phyloP scores from a whole-genome alignment of 352 stramenopile genomes.

The Vaucheria bursata region DNA sequence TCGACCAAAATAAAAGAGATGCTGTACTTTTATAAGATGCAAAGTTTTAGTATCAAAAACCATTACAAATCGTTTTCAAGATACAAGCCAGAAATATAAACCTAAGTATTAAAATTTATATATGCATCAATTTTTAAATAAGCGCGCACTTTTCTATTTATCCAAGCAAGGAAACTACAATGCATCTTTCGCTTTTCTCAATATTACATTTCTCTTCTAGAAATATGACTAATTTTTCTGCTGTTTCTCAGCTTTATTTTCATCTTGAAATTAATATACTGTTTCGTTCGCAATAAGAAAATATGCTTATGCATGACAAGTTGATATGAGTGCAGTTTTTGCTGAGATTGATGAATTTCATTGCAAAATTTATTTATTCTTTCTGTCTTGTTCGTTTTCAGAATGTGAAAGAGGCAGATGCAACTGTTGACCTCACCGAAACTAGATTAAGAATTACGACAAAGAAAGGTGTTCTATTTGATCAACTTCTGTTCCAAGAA shows the following conservation, averaged over 20 bases:
- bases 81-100: background rate
- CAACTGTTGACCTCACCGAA: conserved; percentile 16
- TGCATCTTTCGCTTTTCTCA: too few species aligned
- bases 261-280: background rate
- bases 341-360: background rate
- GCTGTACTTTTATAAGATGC: background rate
- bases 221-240: background rate
- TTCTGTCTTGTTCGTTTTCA: background rate
- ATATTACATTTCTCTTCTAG: background rate
- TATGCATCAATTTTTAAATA: too few species aligned
- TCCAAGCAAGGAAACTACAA: too few species aligned
- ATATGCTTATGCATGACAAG: background rate
- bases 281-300: background rate
- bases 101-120: background rate
- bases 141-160: too few species aligned
- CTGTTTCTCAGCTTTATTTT: background rate
- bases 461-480: conserved; percentile 34
- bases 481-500: conserved; percentile 38
- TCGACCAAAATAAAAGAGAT: background rate
- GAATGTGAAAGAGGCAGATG: conserved; percentile 26
- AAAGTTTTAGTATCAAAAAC: background rate
- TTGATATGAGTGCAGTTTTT: background rate
- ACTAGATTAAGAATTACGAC: conserved; percentile 24
- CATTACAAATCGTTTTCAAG: background rate
- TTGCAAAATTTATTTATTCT: background rate